These are phyloP conservation scores for Gaeumannomyces tritici DNA, from an alignment of 2,329 filamentous ascomycete species.

Conservation along the genomic window DNA sequence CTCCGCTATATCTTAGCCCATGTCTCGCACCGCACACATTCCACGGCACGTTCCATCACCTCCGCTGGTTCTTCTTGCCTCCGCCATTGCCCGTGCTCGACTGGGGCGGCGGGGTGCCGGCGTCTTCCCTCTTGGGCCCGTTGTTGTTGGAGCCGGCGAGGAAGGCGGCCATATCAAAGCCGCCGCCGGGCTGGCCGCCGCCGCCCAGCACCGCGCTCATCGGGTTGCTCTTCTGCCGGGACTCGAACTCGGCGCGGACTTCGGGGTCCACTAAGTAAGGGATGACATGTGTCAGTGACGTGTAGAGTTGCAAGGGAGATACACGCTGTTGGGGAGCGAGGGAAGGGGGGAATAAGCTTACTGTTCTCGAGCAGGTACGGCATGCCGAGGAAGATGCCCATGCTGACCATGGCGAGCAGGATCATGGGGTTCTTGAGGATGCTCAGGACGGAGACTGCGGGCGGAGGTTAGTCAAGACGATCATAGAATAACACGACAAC, in stretches of 20 bases:
- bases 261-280: slow-evolving; percentile 82
- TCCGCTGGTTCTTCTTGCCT: slow-evolving; percentile 33
- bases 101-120: slow-evolving; percentile 8
- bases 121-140: slow-evolving; percentile 29
- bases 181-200: slow-evolving; percentile 31
- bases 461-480: slow-evolving; percentile 17
- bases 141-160: slow-evolving; percentile 42
- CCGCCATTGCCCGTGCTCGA: slow-evolving; percentile 24
- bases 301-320: background rate
- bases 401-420: slow-evolving; percentile 73
- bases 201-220: slow-evolving; percentile 45
- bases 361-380: slow-evolving; percentile 93
- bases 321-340: background rate
- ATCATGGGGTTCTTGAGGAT: slow-evolving; percentile 97
- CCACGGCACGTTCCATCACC: slow-evolving; percentile 8
- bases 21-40: background rate
- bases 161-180: slow-evolving; percentile 55
- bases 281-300: background rate
- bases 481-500: slow-evolving; percentile 7
- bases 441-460: slow-evolving; percentile 55
- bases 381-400: slow-evolving; percentile 83
- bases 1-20: background rate
- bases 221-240: slow-evolving; percentile 69
- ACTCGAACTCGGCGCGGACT: slow-evolving; percentile 84
- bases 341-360: slow-evolving; percentile 36